Percentiles rank a stretch among this genome's conserved stretches.
These are phyloP conservation scores for Fusarium avenaceum DNA, from an alignment of 2,329 filamentous ascomycete genomes.

Conservation along the genomic window DNA sequence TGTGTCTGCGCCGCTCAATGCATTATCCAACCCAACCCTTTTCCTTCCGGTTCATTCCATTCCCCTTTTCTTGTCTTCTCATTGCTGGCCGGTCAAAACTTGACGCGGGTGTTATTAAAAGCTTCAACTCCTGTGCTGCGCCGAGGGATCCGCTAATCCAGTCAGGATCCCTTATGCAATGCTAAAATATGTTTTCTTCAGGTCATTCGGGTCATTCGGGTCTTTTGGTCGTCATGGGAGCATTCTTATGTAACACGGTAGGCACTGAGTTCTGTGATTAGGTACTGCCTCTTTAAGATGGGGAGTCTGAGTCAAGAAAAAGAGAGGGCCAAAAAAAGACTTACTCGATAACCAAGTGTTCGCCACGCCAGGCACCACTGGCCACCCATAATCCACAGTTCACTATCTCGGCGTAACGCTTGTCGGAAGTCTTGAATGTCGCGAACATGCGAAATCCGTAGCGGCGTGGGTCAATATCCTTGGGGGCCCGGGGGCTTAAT, in stretches of 20 bases:
- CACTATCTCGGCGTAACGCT: constrained; percentile 62
- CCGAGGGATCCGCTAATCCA: constrained; percentile 43
- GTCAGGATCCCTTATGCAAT: constrained; percentile 43
- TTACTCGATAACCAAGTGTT: constrained; percentile 63
- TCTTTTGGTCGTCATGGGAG: constrained; percentile 13
- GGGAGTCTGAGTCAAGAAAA: constrained; percentile 8
- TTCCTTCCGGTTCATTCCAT: constrained; percentile 4
- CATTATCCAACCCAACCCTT: constrained; percentile 32
- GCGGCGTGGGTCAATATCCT: constrained; percentile 58
- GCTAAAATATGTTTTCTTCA: constrained; percentile 30
- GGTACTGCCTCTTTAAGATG: constrained; percentile 14
- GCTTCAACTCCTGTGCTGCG: constrained; percentile 39
- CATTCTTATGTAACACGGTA: constrained; percentile 53
- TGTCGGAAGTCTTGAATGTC: constrained; percentile 64
- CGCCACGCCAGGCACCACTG: constrained; percentile 61
- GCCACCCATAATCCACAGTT: constrained; percentile 66
- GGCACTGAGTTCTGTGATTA: constrained; percentile 46
- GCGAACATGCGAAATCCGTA: constrained; percentile 65
- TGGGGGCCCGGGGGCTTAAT: constrained; percentile 55
- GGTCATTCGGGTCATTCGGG: constrained; percentile 12
- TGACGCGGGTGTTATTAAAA: constrained; percentile 29
- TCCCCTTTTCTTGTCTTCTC: constrained; percentile 5
- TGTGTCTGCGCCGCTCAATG: constrained; percentile 43
- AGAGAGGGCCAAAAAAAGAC: constrained; percentile 30
- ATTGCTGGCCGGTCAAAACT: constrained; percentile 39